phyloP scores from a whole-genome alignment of 257 asterid genomes.

The Thymus mandschuricus region DNA sequence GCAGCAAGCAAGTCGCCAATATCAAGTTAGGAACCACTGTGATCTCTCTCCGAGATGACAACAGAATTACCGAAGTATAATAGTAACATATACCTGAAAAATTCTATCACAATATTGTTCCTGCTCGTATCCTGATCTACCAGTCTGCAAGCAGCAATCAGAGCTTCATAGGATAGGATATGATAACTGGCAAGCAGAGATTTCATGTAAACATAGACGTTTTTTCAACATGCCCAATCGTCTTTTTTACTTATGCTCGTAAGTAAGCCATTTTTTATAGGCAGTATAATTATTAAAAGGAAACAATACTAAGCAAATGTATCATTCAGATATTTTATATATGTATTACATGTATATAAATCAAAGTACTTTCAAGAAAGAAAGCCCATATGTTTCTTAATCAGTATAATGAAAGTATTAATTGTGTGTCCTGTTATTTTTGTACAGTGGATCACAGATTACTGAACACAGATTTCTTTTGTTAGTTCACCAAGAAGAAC shows the following conservation, averaged over 20 bases:
- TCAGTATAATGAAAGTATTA: not conserved
- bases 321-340: constrained; percentile 16
- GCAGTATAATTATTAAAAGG: constrained; percentile 7
- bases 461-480: not conserved
- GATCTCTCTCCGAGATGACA: constrained; percentile 32
- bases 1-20: constrained; percentile 17
- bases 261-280: constrained; percentile 46
- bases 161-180: constrained; percentile 26
- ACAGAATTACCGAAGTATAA: constrained; percentile 35
- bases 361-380: constrained; percentile 20
- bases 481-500: too few relatives aligned
- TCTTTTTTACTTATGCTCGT: constrained; percentile 44
- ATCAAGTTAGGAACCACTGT: constrained; percentile 17
- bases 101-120: constrained; percentile 41
- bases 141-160: constrained; percentile 33
- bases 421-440: not conserved
- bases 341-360: constrained; percentile 26
- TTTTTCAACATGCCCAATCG: constrained; percentile 24
- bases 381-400: constrained; percentile 12
- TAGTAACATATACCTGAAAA: constrained; percentile 42
- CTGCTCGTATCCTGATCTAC: constrained; percentile 34
- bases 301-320: constrained; percentile 33
- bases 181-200: constrained; percentile 32
- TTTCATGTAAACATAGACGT: constrained; percentile 37
- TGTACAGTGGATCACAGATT: not conserved